Percentiles rank a stretch among this genome's conserved stretches.
Conservation (phyloP, 768 basidiomycete genomes). For the Kwoniella bestiolae region DNA sequence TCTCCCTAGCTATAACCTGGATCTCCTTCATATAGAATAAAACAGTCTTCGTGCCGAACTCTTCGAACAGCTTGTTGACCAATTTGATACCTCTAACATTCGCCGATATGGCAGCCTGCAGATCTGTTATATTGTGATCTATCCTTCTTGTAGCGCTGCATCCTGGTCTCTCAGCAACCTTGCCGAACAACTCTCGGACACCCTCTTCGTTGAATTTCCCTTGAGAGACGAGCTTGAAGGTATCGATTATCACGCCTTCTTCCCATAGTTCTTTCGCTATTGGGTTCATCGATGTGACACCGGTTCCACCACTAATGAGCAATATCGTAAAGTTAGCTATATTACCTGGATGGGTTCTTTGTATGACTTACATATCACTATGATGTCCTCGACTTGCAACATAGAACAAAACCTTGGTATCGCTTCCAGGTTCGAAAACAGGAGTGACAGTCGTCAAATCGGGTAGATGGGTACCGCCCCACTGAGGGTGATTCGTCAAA, state of each 20-base stretch:
- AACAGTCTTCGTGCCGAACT: conserved; percentile 46
- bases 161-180: conserved; percentile 55
- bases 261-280: conserved; percentile 89
- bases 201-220: conserved; percentile 80
- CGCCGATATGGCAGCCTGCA: conserved; percentile 46
- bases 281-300: conserved; percentile 92
- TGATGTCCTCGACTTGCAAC: conserved; percentile 91
- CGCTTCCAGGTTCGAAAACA: conserved; percentile 65
- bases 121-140: conserved; percentile 50
- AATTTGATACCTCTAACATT: conserved; percentile 62
- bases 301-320: conserved; percentile 60
- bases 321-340: background rate
- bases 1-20: conserved; percentile 43
- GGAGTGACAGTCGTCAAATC: conserved; percentile 95
- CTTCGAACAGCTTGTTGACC: conserved; percentile 69
- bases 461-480: conserved; percentile 66
- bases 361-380: conserved; percentile 68
- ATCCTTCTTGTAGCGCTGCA: conserved; percentile 46
- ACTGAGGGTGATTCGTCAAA: conserved; percentile 67
- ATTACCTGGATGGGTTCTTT: conserved; percentile 6
- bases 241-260: conserved; percentile 90
- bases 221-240: conserved; percentile 86
- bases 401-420: conserved; percentile 63
- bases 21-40: conserved; percentile 46
- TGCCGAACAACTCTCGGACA: conserved; percentile 77